Evolutionary conservation across 352 stramenopile genomes (phyloP), one percentile per base, ranked within the genome.

Genomic region (Aphanomyces stellatus): DNA sequence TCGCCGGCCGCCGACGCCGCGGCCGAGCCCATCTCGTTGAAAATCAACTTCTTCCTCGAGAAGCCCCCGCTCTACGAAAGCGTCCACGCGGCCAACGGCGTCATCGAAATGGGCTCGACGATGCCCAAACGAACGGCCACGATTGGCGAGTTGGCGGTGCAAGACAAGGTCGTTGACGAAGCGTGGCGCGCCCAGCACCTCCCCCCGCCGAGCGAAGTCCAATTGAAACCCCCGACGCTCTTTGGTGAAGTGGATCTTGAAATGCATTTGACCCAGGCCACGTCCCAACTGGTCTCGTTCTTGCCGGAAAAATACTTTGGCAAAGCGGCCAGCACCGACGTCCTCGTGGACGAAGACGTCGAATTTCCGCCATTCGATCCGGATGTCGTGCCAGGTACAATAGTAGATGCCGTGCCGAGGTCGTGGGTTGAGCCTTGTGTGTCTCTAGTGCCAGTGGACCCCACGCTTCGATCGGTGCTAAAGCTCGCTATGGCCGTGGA

Each of bases 131-230:
- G 60, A n/a, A 11, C 33, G 22, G 60, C 51, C 4, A 24, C 48
- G 13, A 67, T 67, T 28, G 13, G 28, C 22, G 60, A 67, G 17
- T 41, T 67, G 11, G 24, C 15, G 6, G 27, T 33, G 5, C 19
- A 55, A 11, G 60, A 67, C 60, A 67, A 67, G 27, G 60, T 67
- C 22, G 27, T 67, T 19, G 60, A 67, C 35, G 60, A 67, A 59
- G 60, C 60, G 34, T 67, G 60, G 60, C 60, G 60, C 7, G 60
- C 60, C 4, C n/a, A 17, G 22, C 22, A 67, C 34, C 24, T 67
- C 7, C 60, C 60, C 11, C 15, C 60, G 24, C 60, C 60, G 33
- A 67, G 60, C 35, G 60, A 67, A n/a, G 34, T 67, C 24, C 51
- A 28, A 28, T 37, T 57, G 17, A 67, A 56, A 24, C 60, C 60